phyloP scores from a whole-genome alignment of 2,329 filamentous ascomycete genomes.

The Colletotrichum musae region DNA sequence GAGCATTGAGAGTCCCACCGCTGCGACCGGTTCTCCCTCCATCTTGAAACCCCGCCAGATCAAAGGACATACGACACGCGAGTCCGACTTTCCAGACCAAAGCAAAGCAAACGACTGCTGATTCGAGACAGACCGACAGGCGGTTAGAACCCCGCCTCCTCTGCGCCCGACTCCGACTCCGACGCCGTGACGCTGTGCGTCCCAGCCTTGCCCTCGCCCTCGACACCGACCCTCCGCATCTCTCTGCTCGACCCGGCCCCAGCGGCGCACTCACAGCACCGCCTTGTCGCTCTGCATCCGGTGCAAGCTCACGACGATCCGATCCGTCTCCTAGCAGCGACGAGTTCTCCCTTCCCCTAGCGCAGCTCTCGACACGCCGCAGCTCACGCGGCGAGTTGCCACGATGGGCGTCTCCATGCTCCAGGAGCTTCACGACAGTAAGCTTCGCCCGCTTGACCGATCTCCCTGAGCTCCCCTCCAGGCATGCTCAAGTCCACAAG shows the following conservation, averaged over 20 bases:
- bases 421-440: conserved; percentile 68
- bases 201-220: too few species aligned
- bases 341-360: background rate
- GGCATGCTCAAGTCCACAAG: background rate
- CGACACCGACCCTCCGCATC: conserved; percentile 27
- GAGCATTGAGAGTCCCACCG: conserved; percentile 39
- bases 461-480: background rate
- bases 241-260: conserved; percentile 6
- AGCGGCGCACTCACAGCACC: conserved; percentile 7
- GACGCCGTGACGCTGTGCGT: too few species aligned
- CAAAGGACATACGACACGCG: conserved; percentile 18
- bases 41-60: conserved; percentile 52
- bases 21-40: conserved; percentile 39
- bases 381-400: conserved; percentile 46
- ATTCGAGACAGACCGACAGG: background rate
- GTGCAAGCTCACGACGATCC: conserved; percentile 4
- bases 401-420: conserved; percentile 89
- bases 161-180: background rate
- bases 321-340: conserved; percentile 14
- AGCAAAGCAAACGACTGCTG: background rate
- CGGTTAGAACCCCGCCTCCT: conserved; percentile 3
- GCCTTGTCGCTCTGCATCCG: conserved; percentile 23
- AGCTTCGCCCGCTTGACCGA: conserved; percentile 45
- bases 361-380: conserved; percentile 7
- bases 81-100: conserved; percentile 1